Conservation (phyloP, 108 stramenopile genomes). For the Chaetoceros muelleri region DNA sequence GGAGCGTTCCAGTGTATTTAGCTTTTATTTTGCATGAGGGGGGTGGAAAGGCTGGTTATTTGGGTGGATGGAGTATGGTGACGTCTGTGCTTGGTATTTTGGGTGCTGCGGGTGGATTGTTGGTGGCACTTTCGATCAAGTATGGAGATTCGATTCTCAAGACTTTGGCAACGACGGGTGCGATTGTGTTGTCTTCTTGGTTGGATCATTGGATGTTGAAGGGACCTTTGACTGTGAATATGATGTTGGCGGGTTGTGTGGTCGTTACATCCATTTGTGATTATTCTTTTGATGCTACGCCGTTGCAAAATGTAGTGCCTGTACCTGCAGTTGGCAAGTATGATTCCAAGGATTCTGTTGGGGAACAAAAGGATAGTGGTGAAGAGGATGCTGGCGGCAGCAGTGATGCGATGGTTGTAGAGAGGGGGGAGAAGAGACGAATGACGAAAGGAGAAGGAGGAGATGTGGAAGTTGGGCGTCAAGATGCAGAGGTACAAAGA, state of each 20-base stretch:
- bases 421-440: neutral
- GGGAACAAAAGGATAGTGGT: no score
- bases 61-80: conserved; percentile 60
- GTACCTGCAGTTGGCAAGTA: no score
- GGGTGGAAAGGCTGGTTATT: conserved; percentile 44
- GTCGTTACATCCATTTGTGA: conserved; percentile 76
- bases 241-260: conserved; percentile 66
- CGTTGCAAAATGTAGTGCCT: no score
- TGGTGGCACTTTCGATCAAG: conserved; percentile 91
- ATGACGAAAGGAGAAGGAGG: conserved; percentile 3
- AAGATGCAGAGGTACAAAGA: neutral
- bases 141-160: conserved; percentile 91
- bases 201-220: conserved; percentile 59
- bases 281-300: conserved; percentile 70
- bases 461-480: neutral
- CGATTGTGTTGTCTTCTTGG: conserved; percentile 58
- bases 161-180: conserved; percentile 84
- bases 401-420: neutral
- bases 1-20: conserved; percentile 59
- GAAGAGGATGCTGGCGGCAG: neutral
- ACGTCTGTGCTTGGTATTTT: conserved; percentile 46
- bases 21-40: conserved; percentile 44
- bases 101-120: conserved; percentile 82
- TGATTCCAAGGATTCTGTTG: no score
- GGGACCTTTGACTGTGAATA: conserved; percentile 63